Conservation (phyloP, 495 filamentous ascomycete species). For the Neurospora sp. region DNA sequence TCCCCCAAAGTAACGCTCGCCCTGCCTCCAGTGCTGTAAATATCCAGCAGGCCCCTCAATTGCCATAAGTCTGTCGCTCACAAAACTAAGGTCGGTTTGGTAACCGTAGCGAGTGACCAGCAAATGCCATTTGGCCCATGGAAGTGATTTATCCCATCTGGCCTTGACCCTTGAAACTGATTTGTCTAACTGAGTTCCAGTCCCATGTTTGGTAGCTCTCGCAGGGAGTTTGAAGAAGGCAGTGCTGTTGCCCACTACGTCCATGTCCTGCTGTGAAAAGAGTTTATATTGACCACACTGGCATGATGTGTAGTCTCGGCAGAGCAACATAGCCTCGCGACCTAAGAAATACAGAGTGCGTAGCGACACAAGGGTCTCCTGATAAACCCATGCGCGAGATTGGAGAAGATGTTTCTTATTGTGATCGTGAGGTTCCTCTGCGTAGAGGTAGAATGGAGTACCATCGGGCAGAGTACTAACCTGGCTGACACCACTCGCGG, state of each 20-base stretch:
- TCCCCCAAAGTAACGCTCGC: background rate
- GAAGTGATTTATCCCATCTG: background rate
- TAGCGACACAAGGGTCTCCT: background rate
- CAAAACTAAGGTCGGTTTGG: background rate
- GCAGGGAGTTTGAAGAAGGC: background rate
- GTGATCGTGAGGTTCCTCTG: background rate
- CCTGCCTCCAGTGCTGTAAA: background rate
- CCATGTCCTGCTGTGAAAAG: too few species aligned
- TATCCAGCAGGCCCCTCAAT: background rate
- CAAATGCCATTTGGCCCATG: background rate
- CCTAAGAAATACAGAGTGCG: background rate
- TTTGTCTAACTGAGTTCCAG: background rate
- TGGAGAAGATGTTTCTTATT: too few species aligned
- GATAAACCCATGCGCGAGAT: background rate
- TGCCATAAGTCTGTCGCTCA: background rate
- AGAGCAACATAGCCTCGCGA: background rate
- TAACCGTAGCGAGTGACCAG: background rate
- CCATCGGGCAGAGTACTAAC: background rate
- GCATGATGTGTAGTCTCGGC: background rate
- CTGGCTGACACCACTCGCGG: background rate
- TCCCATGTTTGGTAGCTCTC: background rate
- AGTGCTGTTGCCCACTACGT: too few species aligned
- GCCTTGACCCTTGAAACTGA: background rate
- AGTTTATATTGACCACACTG: background rate
- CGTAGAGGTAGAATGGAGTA: background rate